Evolutionary conservation across 2,329 filamentous ascomycete genomes (phyloP), one percentile per base, ranked within the genome.

Genomic region (Colletotrichum somersetense): DNA sequence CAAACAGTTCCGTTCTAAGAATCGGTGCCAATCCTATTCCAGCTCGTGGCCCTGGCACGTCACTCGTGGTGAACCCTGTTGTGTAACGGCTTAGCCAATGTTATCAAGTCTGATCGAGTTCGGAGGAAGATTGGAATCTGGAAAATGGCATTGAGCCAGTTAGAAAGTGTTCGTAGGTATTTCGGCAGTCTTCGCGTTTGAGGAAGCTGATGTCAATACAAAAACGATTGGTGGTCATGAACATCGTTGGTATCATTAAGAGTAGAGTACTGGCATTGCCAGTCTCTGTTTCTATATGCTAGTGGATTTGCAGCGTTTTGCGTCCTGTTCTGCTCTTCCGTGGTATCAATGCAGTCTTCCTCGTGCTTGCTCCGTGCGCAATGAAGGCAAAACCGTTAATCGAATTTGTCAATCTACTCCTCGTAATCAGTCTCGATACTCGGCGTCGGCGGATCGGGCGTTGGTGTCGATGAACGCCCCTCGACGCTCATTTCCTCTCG

Each of bases 391-490:
- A 16, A 1, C 38, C 7, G 5, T 12, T 38, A 26, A 11, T 33
- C 18, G 14, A 11, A 14, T 18, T 65, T 53, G 35, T 40, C 14
- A 18, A 35, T 14, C 59, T 30, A 18, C 40, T 53, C 55, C 20
- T 72, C 53, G 58, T 72, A 69, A 8, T 67, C 69, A 11, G 35
- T 61, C n/a, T 64, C 66, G 53, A 64, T 44, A 33, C 48, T 57
- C 5, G 71, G 61, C 16, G 71, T 73, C 16, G 62, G 71, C 5
- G 71, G 67, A 12, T 74, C 73, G 3, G 73, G 66, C 20, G 72
- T 74, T 16, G 73, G 67, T n/a, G 73, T 74, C 18, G 73, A 58
- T n/a, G 73, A 74, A 44, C 72, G 67, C 11, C 67, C 68, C 30
- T 74, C 73, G 23, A 74, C 58, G 42, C 64, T 62, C 62, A 62